A percentile compares a stretch with the other conserved stretches of the same genome.
These are phyloP conservation scores for Tetrapisispora pingtungensis DNA, from an alignment of 805 yeast genomes.

Conservation along the genomic window DNA sequence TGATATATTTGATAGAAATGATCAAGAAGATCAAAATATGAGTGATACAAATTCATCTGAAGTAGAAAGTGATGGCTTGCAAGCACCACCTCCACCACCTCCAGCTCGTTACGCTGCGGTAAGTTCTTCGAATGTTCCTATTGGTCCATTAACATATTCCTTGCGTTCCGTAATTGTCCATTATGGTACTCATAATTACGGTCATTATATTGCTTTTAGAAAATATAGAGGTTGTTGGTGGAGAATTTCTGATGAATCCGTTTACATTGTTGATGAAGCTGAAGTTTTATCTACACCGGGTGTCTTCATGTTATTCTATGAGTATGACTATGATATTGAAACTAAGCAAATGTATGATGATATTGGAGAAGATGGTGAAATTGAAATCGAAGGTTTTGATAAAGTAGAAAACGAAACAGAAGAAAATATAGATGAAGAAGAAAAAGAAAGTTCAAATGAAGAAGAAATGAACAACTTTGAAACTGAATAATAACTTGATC, in stretches of 20 bases:
- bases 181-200: constrained; percentile 92
- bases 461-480: too few species aligned
- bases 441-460: neutral
- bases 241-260: constrained; percentile 87
- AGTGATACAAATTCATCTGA: constrained; percentile 8
- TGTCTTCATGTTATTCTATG: constrained; percentile 88
- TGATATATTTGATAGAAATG: constrained; percentile 10
- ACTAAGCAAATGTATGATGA: constrained; percentile 25
- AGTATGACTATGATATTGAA: constrained; percentile 35
- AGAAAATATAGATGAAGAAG: constrained; percentile 10
- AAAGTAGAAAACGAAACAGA: constrained; percentile 13
- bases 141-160: constrained; percentile 48
- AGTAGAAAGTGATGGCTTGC: neutral
- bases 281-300: constrained; percentile 80
- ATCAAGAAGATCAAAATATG: constrained; percentile 2
- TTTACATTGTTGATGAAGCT: constrained; percentile 64
- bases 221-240: constrained; percentile 83
- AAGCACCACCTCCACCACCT: constrained; percentile 6
- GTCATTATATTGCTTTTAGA: constrained; percentile 90
- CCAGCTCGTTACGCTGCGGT: constrained; percentile 5
- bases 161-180: constrained; percentile 84
- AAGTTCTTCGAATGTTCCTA: constrained; percentile 19
- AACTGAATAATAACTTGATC: too few species aligned
- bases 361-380: constrained; percentile 8
- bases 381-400: constrained; percentile 14